Evolutionary conservation across 345 rosid species (phyloP).

Genomic region (Gossypium ekmanianum): DNA sequence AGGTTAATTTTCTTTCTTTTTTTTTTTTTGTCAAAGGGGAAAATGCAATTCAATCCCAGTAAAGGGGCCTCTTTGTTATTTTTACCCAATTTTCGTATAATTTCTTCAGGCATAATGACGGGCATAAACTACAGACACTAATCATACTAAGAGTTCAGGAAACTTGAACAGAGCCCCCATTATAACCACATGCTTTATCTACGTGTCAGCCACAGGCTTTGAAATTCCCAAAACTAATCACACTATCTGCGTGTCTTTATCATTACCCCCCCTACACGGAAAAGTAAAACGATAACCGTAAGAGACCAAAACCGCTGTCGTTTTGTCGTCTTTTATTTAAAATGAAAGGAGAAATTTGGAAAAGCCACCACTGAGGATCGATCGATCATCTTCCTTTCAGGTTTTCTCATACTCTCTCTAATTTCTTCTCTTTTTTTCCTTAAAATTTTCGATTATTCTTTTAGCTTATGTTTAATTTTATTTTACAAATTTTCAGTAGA

Average conservation of each 20-base stretch:
- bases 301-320: constrained; percentile 4
- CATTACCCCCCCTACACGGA: not conserved
- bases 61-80: no score
- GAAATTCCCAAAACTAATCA: not conserved
- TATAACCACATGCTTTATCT: not conserved
- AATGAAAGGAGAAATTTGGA: not conserved
- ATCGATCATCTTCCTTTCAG: not conserved
- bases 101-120: no score
- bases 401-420: not conserved
- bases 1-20: no score
- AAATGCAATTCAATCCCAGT: no score
- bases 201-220: not conserved
- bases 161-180: not conserved
- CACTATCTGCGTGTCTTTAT: not conserved
- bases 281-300: not conserved
- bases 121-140: not conserved
- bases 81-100: no score
- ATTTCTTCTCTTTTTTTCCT: not conserved
- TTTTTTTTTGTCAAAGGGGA: no score
- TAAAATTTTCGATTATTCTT: not conserved
- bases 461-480: not conserved
- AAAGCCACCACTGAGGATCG: not conserved
- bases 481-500: not conserved
- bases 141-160: not conserved
- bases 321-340: not conserved